These are phyloP conservation scores for Metarhizium guizhouense DNA, from an alignment of 2,329 filamentous ascomycete genomes.

Conservation along the genomic window DNA sequence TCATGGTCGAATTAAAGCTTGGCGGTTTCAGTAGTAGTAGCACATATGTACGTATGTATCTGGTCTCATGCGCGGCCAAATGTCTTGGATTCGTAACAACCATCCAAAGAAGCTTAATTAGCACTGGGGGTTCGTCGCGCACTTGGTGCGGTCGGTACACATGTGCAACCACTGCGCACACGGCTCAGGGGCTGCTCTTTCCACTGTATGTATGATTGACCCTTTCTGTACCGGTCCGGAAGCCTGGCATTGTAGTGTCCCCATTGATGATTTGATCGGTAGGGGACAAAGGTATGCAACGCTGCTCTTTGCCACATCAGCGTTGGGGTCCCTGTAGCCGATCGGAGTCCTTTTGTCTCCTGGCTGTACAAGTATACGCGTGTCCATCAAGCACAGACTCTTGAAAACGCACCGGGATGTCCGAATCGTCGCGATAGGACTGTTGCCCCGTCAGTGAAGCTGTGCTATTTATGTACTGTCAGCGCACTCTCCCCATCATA, in stretches of 20 bases:
- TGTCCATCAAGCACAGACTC: background rate
- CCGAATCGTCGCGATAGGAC: background rate
- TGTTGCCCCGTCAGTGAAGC: too few species aligned
- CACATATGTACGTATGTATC: too few species aligned
- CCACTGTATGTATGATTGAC: background rate
- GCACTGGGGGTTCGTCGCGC: background rate
- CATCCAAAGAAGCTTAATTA: background rate
- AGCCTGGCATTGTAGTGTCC: background rate
- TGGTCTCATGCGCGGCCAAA: background rate
- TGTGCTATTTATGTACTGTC: too few species aligned
- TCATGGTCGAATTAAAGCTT: background rate
- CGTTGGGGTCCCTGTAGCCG: background rate
- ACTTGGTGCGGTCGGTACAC: background rate
- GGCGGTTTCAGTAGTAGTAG: background rate
- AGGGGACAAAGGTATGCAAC: background rate
- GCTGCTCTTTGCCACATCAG: background rate
- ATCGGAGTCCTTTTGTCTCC: background rate
- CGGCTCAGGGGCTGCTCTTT: background rate
- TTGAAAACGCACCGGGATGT: background rate
- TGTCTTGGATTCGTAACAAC: conserved; percentile 1
- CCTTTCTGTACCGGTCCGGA: background rate
- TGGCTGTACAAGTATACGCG: background rate
- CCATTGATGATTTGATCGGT: background rate
- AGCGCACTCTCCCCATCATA: too few species aligned
- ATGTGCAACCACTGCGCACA: background rate